Base-by-base conservation (phyloP, 768 basidiomycete genomes). In the Pleurotus ostreatus region DNA sequence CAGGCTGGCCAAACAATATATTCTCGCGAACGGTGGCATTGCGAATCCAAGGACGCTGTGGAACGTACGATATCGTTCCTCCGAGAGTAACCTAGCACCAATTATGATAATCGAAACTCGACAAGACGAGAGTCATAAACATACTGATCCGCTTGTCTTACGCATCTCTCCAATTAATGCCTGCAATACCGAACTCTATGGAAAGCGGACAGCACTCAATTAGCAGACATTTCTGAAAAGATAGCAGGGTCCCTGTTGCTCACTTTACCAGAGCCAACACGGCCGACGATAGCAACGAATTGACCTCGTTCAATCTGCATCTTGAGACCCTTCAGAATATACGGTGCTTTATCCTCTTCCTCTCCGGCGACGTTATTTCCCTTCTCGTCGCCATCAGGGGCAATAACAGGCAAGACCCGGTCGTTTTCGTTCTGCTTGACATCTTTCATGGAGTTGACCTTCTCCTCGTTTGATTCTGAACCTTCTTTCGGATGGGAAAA, bases 1-100 rank as follows among this genome's bases (percentile, higher is more conserved):
- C 84, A 5, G 74, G 69, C 61, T 82, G 77, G 0, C 88, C 90
- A 63, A 94, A 92, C 0, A 84, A 63, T 60, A 94, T 81, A 66
- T 94, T 94, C 55, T 87, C 80, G 22, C 82, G 77, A 22, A 92
- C 69, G 0, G 85, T 87, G 0, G 84, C 85, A 65, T 85, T 85
- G 61, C 71, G 70, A 60, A 88, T 84, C 85, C 85, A 88, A 0
- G 86, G 71, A 16, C 74, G 66, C 63, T 86, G 84, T 3, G 84
- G 79, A 0, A 82, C 81, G 63, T 85, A 85, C 0, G 81, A 80
- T 4, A 83, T 70, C 0, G 73, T 70, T 12, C 85, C 81, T 2
- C 78, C 78, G 59, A 86, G 81, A 1, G 71, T 61, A 26, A 82
- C 78, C 74, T 79, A 53, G 18, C 2, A 34, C 48, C 22, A 30